Evolutionary conservation across 371 early-diverging fungal genomes (phyloP).

Genomic region (Apophysomyces sp.): DNA sequence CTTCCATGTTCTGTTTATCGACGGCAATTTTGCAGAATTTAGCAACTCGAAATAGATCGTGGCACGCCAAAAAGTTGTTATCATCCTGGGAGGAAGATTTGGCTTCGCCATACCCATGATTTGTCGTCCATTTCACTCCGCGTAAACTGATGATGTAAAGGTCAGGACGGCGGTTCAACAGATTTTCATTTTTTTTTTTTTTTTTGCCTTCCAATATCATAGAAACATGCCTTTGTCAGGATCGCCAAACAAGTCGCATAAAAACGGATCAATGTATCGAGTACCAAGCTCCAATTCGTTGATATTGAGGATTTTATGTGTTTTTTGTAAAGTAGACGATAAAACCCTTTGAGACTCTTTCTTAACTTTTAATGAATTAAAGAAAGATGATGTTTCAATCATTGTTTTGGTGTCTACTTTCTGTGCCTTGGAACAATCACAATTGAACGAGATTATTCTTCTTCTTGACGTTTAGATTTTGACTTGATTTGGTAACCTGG

Average conservation of each 20-base stretch:
- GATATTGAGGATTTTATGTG: no score
- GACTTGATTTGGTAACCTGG: no score
- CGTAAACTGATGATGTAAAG: background rate
- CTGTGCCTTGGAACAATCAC: no score
- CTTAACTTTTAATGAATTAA: no score
- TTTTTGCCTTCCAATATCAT: no score
- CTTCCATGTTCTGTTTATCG: constrained; percentile 20
- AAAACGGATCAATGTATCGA: background rate
- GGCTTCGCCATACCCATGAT: constrained; percentile 1
- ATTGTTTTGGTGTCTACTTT: no score
- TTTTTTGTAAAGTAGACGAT: no score
- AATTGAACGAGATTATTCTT: no score
- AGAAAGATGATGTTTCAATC: no score
- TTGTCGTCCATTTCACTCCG: constrained; percentile 3
- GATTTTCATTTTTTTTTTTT: no score
- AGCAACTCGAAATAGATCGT: constrained; percentile 6
- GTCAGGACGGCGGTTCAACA: background rate
- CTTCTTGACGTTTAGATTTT: no score
- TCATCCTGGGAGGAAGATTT: background rate
- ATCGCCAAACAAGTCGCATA: background rate
- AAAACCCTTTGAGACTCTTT: no score
- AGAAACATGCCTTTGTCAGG: background rate
- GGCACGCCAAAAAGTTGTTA: background rate
- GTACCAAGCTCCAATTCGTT: constrained; percentile 1
- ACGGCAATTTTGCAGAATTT: constrained; percentile 25